phyloP scores from a whole-genome alignment of 768 basidiomycete genomes.

The Kwoniella sp. region DNA sequence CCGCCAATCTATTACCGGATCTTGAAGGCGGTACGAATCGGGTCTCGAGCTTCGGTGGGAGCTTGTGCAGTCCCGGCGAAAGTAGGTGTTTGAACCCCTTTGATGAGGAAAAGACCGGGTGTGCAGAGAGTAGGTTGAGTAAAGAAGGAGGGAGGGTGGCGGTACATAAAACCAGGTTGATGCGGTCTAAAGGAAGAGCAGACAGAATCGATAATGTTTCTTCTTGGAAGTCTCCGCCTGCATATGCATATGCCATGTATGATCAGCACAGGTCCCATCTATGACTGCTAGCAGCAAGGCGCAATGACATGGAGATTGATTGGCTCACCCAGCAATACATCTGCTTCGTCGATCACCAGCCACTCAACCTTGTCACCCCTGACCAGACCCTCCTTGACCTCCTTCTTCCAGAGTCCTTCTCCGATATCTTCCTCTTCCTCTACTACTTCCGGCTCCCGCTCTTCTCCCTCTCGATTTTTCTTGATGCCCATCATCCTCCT shows the following conservation, averaged over 20 bases:
- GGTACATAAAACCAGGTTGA: constrained; percentile 76
- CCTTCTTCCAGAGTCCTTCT: constrained; percentile 22
- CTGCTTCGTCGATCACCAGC: constrained; percentile 89
- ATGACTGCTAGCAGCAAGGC: too few relatives aligned
- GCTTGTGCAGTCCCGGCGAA: constrained; percentile 75
- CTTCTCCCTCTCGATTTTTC: constrained; percentile 55
- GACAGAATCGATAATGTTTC: constrained; percentile 71
- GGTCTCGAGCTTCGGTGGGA: constrained; percentile 69
- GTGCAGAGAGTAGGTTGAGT: constrained; percentile 60
- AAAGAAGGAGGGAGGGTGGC: constrained; percentile 80
- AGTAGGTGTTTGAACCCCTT: constrained; percentile 60
- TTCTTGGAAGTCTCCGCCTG: constrained; percentile 80
- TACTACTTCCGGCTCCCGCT: constrained; percentile 53
- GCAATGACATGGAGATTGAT: too few relatives aligned
- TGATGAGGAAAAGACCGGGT: constrained; percentile 30
- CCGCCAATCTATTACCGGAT: constrained; percentile 72
- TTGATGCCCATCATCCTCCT: constrained; percentile 66
- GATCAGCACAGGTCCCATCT: background rate
- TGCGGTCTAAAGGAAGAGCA: constrained; percentile 60
- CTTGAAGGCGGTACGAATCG: constrained; percentile 76
- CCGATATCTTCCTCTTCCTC: constrained; percentile 32
- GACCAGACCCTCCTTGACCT: constrained; percentile 57
- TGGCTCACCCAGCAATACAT: constrained; percentile 78
- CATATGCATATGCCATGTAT: background rate
- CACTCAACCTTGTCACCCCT: constrained; percentile 76